Evolutionary conservation across 225 moss, liverwort and hornwort genomes (phyloP), one percentile per base, ranked within the genome.

Genomic region (Rhytidiadelphus loreus): DNA sequence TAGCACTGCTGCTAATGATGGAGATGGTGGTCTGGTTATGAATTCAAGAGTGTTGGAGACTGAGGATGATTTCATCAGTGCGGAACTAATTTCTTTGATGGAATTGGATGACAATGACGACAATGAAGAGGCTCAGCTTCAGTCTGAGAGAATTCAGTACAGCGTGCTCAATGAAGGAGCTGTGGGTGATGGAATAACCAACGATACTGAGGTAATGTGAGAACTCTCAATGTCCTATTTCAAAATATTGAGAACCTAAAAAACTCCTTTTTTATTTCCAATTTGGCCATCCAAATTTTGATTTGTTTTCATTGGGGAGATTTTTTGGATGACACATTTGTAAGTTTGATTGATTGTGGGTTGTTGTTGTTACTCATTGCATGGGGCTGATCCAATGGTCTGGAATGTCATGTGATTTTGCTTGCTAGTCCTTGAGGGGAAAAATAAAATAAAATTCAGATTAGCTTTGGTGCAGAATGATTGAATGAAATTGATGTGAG

Each of bases 171-270:
- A 39, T 22, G 76, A 75, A 50, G 94, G 94, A 87, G 94, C 92
- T 28, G 88, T 88, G 39, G 94, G 94, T 53, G 91, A 93, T 82
- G 93, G 93, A 39, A n/a, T 39, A 33, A 58, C 84, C 52, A 82
- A 94, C 16, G 91, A 94, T 65, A 93, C 92, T 0, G 6, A 89
- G 65, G 94, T 94, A 88, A 46, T 13, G 11, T 16, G 52, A 12
- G 50, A 41, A 30, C 32, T 32, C 48, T 30, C 2, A 0, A 30
- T 46, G 46, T 29, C 23, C 23, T 35, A 3, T 53, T 76, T 53
- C 35, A 53, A 53, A 53, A 21, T 52, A 52, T 76, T 13, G 50
- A 75, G 21, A 75, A 50, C 3, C 18, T 18, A 30, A 46, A 73
- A 46, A 30, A 73, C 46, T 73, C 5, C 2, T 3, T 6, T 6